phyloP scores from a whole-genome alignment of 2,329 filamentous ascomycete genomes.

The Leptodontidium sp. region DNA sequence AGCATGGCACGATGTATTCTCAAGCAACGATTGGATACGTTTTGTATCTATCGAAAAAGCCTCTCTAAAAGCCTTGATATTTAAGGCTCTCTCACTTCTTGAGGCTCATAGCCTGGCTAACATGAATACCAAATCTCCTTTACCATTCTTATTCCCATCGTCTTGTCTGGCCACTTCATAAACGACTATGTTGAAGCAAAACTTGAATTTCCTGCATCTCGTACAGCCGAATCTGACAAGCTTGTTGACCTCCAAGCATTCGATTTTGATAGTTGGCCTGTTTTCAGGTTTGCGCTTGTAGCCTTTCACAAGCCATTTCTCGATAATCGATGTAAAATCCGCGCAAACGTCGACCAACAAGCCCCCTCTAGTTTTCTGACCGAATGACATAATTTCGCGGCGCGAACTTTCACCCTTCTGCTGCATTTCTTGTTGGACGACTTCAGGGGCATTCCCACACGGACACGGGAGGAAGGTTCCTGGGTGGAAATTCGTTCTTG shows the following conservation, averaged over 20 bases:
- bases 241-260: not conserved
- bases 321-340: not conserved
- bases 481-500: no score
- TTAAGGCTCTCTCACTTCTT: not conserved
- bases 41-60: not conserved
- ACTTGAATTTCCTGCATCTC: not conserved
- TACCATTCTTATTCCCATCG: not conserved
- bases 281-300: not conserved
- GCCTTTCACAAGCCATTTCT: not conserved
- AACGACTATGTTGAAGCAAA: not conserved
- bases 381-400: not conserved
- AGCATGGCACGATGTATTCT: not conserved
- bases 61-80: not conserved
- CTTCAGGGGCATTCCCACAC: not conserved
- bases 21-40: not conserved
- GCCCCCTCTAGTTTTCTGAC: not conserved
- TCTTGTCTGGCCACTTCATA: not conserved
- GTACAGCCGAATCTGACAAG: not conserved
- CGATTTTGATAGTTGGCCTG: not conserved
- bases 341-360: not conserved
- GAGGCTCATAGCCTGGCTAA: not conserved
- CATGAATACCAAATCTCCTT: not conserved
- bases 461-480: no score
- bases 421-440: not conserved
- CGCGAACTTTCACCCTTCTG: not conserved